These are phyloP conservation scores for Takakia lepidozioides DNA, from an alignment of 225 moss, liverwort and hornwort genomes.

Conservation along the genomic window DNA sequence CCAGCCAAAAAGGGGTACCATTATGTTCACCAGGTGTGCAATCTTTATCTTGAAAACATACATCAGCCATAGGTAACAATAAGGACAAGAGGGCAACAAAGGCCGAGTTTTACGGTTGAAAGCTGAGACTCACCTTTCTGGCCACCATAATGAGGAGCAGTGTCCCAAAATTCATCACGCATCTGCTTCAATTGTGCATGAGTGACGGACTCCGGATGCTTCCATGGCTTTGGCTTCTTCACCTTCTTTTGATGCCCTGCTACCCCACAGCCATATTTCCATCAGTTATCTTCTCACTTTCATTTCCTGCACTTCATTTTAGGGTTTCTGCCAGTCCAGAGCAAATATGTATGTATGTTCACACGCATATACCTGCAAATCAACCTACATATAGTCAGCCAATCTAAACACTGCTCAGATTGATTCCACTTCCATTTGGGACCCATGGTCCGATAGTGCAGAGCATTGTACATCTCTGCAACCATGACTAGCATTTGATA, in stretches of 20 bases:
- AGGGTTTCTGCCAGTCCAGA: too few relatives aligned
- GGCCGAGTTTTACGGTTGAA: conserved; percentile 2
- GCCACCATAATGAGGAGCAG: conserved; percentile 94
- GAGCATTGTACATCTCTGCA: too few relatives aligned
- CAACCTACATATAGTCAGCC: too few relatives aligned
- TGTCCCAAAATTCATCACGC: conserved; percentile 99
- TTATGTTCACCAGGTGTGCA: too few relatives aligned
- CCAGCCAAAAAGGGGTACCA: conserved; percentile 5
- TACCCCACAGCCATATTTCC: conserved; percentile 6
- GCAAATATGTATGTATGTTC: too few relatives aligned
- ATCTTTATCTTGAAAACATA: background rate
- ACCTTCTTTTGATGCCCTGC: conserved; percentile 93
- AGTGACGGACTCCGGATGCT: conserved; percentile 65
- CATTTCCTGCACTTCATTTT: background rate
- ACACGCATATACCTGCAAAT: too few relatives aligned
- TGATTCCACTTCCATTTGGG: too few relatives aligned
- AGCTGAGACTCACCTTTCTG: conserved; percentile 62
- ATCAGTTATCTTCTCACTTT: background rate
- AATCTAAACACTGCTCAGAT: too few relatives aligned
- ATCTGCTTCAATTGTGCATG: conserved; percentile 84
- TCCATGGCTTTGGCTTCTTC: conserved; percentile 94
- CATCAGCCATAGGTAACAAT: background rate
- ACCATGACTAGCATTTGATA: too few relatives aligned
- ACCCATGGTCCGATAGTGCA: too few relatives aligned
- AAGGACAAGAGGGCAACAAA: background rate